These are phyloP conservation scores for Scutellaria barbata DNA, from an alignment of 257 asterid species.

Conservation along the genomic window DNA sequence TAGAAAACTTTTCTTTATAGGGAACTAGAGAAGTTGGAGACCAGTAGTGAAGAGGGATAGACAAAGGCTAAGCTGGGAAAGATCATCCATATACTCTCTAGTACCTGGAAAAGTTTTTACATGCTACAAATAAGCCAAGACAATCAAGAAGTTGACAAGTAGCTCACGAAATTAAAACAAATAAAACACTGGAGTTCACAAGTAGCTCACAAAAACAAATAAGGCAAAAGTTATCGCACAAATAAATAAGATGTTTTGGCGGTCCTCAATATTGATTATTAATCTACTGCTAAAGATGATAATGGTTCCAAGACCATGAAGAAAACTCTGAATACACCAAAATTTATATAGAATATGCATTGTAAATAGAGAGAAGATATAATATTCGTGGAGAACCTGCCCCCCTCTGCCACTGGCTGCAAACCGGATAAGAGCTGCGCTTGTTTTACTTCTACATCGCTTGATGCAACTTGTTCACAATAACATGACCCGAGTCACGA, in stretches of 20 bases:
- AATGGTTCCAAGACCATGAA: constrained; percentile 8
- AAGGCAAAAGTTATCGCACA: neutral
- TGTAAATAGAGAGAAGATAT: neutral
- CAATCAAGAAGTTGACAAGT: no score
- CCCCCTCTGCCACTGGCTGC: constrained; percentile 1
- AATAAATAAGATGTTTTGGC: neutral
- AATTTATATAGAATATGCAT: constrained; percentile 32
- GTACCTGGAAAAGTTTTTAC: no score
- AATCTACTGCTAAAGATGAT: constrained; percentile 4
- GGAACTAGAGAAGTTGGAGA: no score
- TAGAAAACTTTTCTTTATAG: no score
- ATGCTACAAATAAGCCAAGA: no score
- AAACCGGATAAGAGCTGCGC: constrained; percentile 21
- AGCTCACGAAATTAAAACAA: no score
- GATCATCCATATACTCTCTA: no score
- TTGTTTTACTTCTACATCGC: constrained; percentile 25
- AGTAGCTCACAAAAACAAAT: no score
- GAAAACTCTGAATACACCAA: constrained; percentile 29
- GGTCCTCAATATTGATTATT: constrained; percentile 1
- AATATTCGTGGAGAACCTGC: neutral
- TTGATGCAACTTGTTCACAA: constrained; percentile 21
- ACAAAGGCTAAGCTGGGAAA: no score
- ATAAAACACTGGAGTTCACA: no score
- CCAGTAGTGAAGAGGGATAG: no score
- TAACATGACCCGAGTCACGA: constrained; percentile 20